These are phyloP conservation scores for Linaria vulgaris DNA, from an alignment of 257 asterid genomes.

Conservation along the genomic window DNA sequence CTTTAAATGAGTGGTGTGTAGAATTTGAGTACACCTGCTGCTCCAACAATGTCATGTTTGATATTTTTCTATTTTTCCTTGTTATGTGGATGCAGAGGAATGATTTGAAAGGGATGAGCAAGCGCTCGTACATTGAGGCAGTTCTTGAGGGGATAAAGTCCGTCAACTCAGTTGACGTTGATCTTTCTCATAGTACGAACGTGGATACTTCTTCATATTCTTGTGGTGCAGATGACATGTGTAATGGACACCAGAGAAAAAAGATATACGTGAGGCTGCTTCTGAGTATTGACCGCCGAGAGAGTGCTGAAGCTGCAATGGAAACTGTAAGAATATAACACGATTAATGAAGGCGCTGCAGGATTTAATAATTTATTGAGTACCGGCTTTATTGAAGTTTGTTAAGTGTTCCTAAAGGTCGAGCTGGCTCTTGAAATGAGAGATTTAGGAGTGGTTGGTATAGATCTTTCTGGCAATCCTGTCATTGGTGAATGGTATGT, in stretches of 20 bases:
- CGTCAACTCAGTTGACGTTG: constrained; percentile 56
- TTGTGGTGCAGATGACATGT: constrained; percentile 20
- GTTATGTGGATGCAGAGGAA: constrained; percentile 51
- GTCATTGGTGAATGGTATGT: constrained; percentile 79
- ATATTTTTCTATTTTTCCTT: not conserved
- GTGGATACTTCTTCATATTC: constrained; percentile 33
- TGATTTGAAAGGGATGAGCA: constrained; percentile 84
- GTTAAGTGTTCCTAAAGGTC: constrained; percentile 49
- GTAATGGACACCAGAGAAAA: constrained; percentile 41
- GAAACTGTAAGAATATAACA: constrained; percentile 64
- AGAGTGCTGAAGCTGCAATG: constrained; percentile 83
- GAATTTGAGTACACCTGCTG: not conserved
- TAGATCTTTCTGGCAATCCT: constrained; percentile 96
- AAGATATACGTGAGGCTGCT: constrained; percentile 82
- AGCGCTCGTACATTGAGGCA: constrained; percentile 81
- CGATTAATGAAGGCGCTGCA: constrained; percentile 7
- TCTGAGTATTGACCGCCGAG: constrained; percentile 92
- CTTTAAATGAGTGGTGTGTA: not conserved
- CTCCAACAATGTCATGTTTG: not conserved
- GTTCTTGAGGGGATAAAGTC: constrained; percentile 76
- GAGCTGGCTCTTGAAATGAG: constrained; percentile 76
- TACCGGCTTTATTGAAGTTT: constrained; percentile 21
- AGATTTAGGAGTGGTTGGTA: constrained; percentile 77
- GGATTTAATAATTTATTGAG: constrained; percentile 6
- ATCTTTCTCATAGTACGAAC: constrained; percentile 35